A percentile compares a stretch with the other conserved stretches of the same genome.
Conservation (phyloP, 192 early-diverging fungal genomes). For the Backusella tarrabulga region DNA sequence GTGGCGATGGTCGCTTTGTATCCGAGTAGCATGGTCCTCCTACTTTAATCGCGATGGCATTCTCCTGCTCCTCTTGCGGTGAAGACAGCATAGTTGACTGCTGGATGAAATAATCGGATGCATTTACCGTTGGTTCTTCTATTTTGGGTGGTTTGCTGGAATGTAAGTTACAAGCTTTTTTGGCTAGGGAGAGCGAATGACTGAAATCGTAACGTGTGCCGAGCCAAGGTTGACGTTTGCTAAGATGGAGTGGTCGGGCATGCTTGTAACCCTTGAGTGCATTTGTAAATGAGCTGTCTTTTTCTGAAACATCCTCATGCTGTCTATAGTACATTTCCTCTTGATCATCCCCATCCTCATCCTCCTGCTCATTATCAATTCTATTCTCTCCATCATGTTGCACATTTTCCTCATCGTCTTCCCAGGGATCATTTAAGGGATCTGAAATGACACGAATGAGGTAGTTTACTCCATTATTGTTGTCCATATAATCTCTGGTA, state of each 20-base stretch:
- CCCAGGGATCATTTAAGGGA: background rate
- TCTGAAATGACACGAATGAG: constrained; percentile 38
- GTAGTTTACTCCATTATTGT: constrained; percentile 84
- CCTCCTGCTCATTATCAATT: background rate
- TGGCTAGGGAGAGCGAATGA: constrained; percentile 14
- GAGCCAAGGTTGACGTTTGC: background rate
- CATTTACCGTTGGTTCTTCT: background rate
- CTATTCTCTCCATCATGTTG: background rate
- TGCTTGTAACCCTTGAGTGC: constrained; percentile 5
- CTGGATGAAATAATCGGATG: background rate
- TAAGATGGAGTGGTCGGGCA: background rate
- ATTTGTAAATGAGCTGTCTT: constrained; percentile 9
- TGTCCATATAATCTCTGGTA: constrained; percentile 82
- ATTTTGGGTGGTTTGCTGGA: background rate
- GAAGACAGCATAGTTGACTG: background rate
- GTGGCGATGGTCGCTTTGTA: background rate
- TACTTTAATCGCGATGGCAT: background rate
- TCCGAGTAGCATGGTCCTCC: background rate
- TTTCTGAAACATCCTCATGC: background rate
- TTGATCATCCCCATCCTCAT: constrained; percentile 1
- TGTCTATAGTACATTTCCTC: background rate
- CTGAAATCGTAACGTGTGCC: constrained; percentile 15
- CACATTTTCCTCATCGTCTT: background rate
- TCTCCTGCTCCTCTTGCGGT: background rate
- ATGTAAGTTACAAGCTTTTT: background rate